Percentiles rank a stretch among this genome's conserved stretches.
Evolutionary conservation across 371 early-diverging fungal genomes (phyloP).

Genomic region (Mucor piriformis): DNA sequence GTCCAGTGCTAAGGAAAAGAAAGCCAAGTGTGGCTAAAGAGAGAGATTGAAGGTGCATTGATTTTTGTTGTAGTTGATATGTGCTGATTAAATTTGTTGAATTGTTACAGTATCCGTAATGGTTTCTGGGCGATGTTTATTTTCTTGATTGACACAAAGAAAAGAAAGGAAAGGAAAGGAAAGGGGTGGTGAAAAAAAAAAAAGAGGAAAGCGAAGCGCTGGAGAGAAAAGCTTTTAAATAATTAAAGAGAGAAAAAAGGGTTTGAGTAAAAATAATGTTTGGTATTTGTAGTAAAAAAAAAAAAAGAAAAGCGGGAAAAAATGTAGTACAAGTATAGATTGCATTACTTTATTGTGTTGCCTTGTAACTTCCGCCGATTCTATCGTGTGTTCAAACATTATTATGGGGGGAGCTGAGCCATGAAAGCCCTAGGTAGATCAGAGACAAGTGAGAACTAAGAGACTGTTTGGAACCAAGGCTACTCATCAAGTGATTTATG

Average conservation of each 20-base stretch:
- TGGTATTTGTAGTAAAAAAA: constrained; percentile 7
- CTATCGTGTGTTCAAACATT: constrained; percentile 14
- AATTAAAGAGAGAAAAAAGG: constrained; percentile 16
- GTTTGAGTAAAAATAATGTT: background rate
- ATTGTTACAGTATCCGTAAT: constrained; percentile 5
- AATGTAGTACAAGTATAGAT: constrained; percentile 26
- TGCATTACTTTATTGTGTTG: constrained; percentile 23
- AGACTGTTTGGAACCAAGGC: no score
- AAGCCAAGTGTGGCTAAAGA: constrained; percentile 31
- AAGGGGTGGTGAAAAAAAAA: constrained; percentile 1
- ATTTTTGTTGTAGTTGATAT: background rate
- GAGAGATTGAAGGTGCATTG: constrained; percentile 30
- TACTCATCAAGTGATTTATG: no score
- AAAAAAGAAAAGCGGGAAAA: constrained; percentile 8
- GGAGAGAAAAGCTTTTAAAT: constrained; percentile 2
- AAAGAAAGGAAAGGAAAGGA: constrained; percentile 10
- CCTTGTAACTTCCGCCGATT: constrained; percentile 19
- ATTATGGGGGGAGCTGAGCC: background rate
- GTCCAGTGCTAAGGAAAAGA: constrained; percentile 20
- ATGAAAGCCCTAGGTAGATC: no score
- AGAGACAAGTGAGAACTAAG: no score
- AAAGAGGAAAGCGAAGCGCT: constrained; percentile 4
- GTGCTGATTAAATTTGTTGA: background rate
- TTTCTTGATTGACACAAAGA: no score
- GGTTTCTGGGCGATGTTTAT: no score